phyloP scores from a whole-genome alignment of 164 flowering plant species.

The Liquidambar formosana region DNA sequence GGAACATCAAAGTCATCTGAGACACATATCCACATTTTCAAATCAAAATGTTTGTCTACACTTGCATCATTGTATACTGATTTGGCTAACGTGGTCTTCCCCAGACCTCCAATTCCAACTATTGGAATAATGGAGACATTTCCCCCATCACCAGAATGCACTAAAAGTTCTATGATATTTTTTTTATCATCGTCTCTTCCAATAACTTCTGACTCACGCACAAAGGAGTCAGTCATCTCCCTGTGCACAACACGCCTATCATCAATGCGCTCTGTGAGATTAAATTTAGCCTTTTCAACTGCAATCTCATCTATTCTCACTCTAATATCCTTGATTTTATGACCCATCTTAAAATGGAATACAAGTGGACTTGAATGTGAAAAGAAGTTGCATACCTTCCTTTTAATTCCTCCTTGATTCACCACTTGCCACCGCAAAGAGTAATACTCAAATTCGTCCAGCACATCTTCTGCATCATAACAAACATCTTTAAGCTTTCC shows the following conservation, averaged over 20 bases:
- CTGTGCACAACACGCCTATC: not conserved
- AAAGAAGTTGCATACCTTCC: not conserved
- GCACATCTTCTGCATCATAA: constrained; percentile 6
- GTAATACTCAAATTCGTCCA: not conserved
- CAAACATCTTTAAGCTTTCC: constrained; percentile 1
- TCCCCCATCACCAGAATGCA: too few relatives aligned
- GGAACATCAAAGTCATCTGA: not conserved
- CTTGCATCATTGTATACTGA: constrained; percentile 2
- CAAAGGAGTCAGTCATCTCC: not conserved
- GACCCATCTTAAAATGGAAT: not conserved
- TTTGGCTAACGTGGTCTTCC: constrained; percentile 1
- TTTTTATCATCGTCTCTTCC: not conserved
- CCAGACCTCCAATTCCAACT: not conserved
- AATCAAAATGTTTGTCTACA: not conserved
- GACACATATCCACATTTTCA: constrained; percentile 1
- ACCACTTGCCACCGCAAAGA: not conserved
- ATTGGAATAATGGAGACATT: not conserved
- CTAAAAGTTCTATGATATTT: not conserved
- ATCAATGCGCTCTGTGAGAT: not conserved
- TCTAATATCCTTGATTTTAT: not conserved
- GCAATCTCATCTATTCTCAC: constrained; percentile 8
- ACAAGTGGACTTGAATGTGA: not conserved
- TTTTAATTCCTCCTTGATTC: not conserved
- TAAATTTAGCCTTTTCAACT: not conserved
- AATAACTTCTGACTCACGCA: not conserved